Evolutionary conservation across 306 rosid species (phyloP).

Genomic region (Inga leiocalycina): DNA sequence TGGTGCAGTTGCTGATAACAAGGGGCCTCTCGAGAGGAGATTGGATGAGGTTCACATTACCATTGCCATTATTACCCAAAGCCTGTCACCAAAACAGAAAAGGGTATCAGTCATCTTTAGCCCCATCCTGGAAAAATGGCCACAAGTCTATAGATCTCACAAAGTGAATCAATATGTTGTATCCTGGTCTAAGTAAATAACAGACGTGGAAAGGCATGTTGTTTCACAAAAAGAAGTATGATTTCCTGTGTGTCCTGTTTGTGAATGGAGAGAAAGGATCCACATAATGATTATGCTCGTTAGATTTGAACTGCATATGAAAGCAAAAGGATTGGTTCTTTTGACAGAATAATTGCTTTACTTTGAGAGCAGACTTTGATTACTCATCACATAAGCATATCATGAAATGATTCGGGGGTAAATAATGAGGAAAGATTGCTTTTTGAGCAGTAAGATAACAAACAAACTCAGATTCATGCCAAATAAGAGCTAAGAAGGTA

Average conservation of each 20-base stretch:
- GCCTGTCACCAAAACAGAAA: constrained; percentile 67
- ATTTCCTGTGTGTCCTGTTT: not conserved
- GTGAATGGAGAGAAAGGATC: not conserved
- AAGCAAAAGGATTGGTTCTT: constrained; percentile 6
- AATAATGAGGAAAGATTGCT: not conserved
- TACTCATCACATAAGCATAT: constrained; percentile 1
- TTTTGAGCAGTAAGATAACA: not conserved
- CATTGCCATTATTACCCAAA: constrained; percentile 66
- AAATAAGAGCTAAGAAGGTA: constrained; percentile 13
- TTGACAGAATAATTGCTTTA: not conserved
- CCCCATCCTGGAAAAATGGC: constrained; percentile 46
- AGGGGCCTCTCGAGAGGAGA: constrained; percentile 70
- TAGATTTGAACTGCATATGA: not conserved
- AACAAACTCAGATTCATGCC: not conserved
- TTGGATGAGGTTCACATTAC: constrained; percentile 49
- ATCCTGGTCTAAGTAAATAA: constrained; percentile 28
- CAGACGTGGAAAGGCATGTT: constrained; percentile 16
- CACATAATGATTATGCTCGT: not conserved
- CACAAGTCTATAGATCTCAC: constrained; percentile 47
- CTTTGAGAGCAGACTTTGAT: constrained; percentile 10
- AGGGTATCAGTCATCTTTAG: constrained; percentile 46
- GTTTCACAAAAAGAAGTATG: not conserved
- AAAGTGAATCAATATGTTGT: constrained; percentile 14
- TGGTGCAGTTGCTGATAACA: constrained; percentile 61
- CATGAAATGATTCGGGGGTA: not conserved